Base-by-base conservation (phyloP, 768 basidiomycete genomes). In the Pisolithus albus region DNA sequence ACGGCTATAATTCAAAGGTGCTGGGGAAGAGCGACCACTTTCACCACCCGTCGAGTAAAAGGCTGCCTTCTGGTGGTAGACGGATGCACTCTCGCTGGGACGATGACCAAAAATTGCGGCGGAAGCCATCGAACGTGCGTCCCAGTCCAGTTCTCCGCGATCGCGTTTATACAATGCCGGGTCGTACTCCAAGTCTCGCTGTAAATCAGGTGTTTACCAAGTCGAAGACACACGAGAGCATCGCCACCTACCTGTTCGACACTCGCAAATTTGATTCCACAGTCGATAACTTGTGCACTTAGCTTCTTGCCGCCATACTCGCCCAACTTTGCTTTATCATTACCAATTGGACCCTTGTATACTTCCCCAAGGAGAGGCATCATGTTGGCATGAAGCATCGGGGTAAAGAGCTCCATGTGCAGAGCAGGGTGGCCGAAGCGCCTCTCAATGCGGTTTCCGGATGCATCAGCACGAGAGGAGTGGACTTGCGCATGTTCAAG, bases 361-460 rank as follows among this genome's bases (percentile, higher is more conserved):
- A 92, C 86, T 54, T 91, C 79, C 34, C 73, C 68, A 19, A 92
- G 72, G 21, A 92, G 71, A 7, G 79, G 84, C 79, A 88, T 84
- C 86, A 91, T 87, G 67, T 83, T 84, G 55, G 85, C 82, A 59
- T 91, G 90, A 47, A 92, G 66, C 87, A 90, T 88, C 0, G 88
- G 90, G 5, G 89, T 91, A 70, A 93, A 89, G 43, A 95, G 75
- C 49, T 94, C 91, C 11, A 79, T 70, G 58, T 92, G 82, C 44
- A 99, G 75, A 15, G 93, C 88, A 1, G 96, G 94, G 65, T 99
- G 96, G 1, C 94, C 89, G 70, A 98, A 99, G 26, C 95, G 85
- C 64, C 84, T 92, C 71, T 85, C 85, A 28, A 98, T 80, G 32
- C 87, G 80, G 62, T 86, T 78, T 50, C 84, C 77, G 36, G 76